Percentiles rank a stretch among this genome's conserved stretches.
phyloP scores from a whole-genome alignment of 345 rosid species.

The Eucalyptus decipiens region DNA sequence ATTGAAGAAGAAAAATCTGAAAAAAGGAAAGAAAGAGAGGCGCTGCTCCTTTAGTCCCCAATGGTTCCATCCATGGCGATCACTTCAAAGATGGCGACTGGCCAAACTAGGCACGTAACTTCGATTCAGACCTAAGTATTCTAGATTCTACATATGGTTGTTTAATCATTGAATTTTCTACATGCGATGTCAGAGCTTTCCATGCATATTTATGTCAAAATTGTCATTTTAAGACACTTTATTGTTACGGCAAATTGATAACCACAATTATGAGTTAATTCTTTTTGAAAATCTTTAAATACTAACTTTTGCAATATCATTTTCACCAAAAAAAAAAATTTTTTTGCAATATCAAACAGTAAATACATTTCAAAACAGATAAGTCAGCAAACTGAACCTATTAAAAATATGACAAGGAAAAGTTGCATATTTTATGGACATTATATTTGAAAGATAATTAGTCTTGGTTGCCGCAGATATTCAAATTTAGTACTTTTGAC shows the following conservation, averaged over 20 bases:
- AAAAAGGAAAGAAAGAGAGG: neutral
- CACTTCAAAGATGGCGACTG: neutral
- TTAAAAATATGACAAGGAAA: neutral
- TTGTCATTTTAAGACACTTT: neutral
- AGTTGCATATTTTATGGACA: neutral
- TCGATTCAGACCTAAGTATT: neutral
- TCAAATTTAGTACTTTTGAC: neutral
- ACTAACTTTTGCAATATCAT: neutral
- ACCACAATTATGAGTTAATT: neutral
- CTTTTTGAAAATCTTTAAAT: neutral
- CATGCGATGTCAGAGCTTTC: neutral
- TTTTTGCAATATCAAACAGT: neutral
- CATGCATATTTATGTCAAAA: neutral
- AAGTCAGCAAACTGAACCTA: neutral
- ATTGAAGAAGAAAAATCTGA: neutral
- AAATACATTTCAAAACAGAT: neutral
- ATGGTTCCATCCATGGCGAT: neutral
- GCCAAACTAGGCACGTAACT: neutral
- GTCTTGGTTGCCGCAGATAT: neutral
- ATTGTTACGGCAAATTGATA: neutral
- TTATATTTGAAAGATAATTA: neutral
- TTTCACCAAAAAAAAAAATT: too few relatives aligned
- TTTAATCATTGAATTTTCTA: neutral
- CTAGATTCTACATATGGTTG: neutral
- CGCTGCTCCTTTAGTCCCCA: neutral